Evolutionary conservation across 768 basidiomycete genomes (phyloP).

Genomic region (Phanerochaete carnosa): DNA sequence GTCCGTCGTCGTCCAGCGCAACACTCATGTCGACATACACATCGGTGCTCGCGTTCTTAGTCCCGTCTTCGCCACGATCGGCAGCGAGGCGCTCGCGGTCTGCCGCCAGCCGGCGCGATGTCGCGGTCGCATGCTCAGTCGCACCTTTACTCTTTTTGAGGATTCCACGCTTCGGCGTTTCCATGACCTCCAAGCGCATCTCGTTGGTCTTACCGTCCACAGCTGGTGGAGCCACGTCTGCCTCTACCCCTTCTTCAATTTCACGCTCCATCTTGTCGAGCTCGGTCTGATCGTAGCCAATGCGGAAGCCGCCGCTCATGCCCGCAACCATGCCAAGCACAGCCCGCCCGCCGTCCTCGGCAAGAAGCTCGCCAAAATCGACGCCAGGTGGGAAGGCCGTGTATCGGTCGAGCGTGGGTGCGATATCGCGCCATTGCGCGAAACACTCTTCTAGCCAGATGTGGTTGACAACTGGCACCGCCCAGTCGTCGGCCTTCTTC

Average conservation of each 20-base stretch:
- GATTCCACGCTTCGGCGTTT: slow-evolving; percentile 4
- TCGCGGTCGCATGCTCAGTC: not conserved
- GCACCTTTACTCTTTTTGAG: slow-evolving; percentile 3
- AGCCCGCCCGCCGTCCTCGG: slow-evolving; percentile 23
- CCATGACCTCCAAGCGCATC: not conserved
- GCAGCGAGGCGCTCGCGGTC: not conserved
- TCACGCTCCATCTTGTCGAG: slow-evolving; percentile 29
- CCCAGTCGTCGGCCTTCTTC: slow-evolving; percentile 72
- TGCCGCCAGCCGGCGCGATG: slow-evolving; percentile 1
- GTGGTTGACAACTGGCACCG: slow-evolving; percentile 85
- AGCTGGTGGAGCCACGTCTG: not conserved
- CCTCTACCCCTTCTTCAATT: slow-evolving; percentile 18
- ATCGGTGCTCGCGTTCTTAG: slow-evolving; percentile 9
- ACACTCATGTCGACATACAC: slow-evolving; percentile 13
- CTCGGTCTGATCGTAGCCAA: slow-evolving; percentile 25
- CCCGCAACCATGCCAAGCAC: not conserved
- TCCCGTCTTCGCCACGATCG: slow-evolving; percentile 12
- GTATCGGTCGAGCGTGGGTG: slow-evolving; percentile 64
- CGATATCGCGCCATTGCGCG: slow-evolving; percentile 69
- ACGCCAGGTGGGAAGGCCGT: slow-evolving; percentile 64
- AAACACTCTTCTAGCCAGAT: slow-evolving; percentile 92
- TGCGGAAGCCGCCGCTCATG: slow-evolving; percentile 12
- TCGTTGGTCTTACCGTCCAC: not conserved
- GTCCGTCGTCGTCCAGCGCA: slow-evolving; percentile 19
- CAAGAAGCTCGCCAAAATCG: slow-evolving; percentile 52